phyloP scores from a whole-genome alignment of 768 basidiomycete genomes.

The Amanita jacksonii region DNA sequence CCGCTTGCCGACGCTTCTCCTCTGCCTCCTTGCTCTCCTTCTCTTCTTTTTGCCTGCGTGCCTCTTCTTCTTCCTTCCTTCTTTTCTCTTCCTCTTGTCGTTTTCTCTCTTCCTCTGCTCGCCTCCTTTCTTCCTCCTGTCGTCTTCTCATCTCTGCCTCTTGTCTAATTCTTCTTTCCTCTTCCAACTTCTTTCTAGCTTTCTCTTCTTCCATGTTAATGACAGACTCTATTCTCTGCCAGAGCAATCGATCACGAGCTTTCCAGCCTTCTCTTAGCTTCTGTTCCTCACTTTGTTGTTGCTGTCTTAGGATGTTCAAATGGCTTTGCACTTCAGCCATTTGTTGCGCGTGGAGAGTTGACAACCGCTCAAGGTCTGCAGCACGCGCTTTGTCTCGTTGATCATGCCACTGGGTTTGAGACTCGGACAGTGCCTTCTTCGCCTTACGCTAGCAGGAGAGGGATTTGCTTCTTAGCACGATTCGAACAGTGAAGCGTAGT shows the following conservation, averaged over 20 bases:
- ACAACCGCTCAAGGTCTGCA: conserved; percentile 25
- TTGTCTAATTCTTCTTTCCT: conserved; percentile 41
- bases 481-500: neutral
- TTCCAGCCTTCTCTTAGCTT: conserved; percentile 36
- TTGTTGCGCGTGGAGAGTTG: conserved; percentile 37
- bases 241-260: conserved; percentile 42
- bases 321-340: conserved; percentile 38
- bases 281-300: conserved; percentile 37
- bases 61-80: conserved; percentile 31
- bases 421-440: conserved; percentile 28
- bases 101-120: conserved; percentile 41
- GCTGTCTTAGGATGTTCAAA: conserved; percentile 32
- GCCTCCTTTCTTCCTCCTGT: conserved; percentile 37
- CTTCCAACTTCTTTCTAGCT: conserved; percentile 39
- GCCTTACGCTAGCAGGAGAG: conserved; percentile 29
- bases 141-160: conserved; percentile 36
- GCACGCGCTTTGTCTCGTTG: conserved; percentile 36
- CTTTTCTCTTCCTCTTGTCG: conserved; percentile 32
- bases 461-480: neutral
- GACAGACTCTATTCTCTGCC: conserved; percentile 50
- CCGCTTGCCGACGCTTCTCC: conserved; percentile 23
- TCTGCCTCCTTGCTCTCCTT: conserved; percentile 24
- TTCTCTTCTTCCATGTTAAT: conserved; percentile 61
- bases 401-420: conserved; percentile 24
- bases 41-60: conserved; percentile 32